Percentiles rank a stretch among this genome's conserved stretches.
phyloP scores from a whole-genome alignment of 1,139 yeast species.

The Nematodospora anomalae region DNA sequence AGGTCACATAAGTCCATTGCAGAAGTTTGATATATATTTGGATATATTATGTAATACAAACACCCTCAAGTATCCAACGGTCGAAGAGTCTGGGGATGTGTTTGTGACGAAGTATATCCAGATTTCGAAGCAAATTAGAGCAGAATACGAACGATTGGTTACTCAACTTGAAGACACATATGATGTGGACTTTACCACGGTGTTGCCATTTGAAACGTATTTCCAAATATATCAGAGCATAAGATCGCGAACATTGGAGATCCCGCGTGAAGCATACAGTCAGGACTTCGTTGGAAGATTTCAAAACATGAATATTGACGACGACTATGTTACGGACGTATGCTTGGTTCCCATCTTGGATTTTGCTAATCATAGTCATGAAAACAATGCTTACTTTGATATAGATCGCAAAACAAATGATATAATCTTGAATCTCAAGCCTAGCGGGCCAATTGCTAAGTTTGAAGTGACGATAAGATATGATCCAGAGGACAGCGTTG shows the following conservation, averaged over 20 bases:
- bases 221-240: slow-evolving; percentile 51
- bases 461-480: slow-evolving; percentile 47
- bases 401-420: slow-evolving; percentile 51
- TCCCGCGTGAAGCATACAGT: slow-evolving; percentile 41
- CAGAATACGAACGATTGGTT: slow-evolving; percentile 17
- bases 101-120: slow-evolving; percentile 18
- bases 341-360: slow-evolving; percentile 67
- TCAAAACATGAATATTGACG: slow-evolving; percentile 9
- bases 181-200: slow-evolving; percentile 14
- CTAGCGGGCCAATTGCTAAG: slow-evolving; percentile 17
- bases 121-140: slow-evolving; percentile 11
- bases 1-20: slow-evolving; percentile 10
- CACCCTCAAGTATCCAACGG: slow-evolving; percentile 12
- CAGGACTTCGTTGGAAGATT: slow-evolving; percentile 14
- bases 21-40: slow-evolving; percentile 24
- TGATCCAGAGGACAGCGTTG: slow-evolving; percentile 46
- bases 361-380: slow-evolving; percentile 58
- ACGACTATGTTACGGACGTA: slow-evolving; percentile 49
- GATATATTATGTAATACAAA: slow-evolving; percentile 26
- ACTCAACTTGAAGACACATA: slow-evolving; percentile 16
- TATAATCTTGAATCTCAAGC: slow-evolving; percentile 33
- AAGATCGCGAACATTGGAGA: slow-evolving; percentile 60
- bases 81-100: slow-evolving; percentile 5
- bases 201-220: slow-evolving; percentile 27
- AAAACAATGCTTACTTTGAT: slow-evolving; percentile 59